A percentile compares a stretch with the other conserved stretches of the same genome.
Conservation (phyloP, 768 basidiomycete genomes). For the Pisolithus tinctorius region DNA sequence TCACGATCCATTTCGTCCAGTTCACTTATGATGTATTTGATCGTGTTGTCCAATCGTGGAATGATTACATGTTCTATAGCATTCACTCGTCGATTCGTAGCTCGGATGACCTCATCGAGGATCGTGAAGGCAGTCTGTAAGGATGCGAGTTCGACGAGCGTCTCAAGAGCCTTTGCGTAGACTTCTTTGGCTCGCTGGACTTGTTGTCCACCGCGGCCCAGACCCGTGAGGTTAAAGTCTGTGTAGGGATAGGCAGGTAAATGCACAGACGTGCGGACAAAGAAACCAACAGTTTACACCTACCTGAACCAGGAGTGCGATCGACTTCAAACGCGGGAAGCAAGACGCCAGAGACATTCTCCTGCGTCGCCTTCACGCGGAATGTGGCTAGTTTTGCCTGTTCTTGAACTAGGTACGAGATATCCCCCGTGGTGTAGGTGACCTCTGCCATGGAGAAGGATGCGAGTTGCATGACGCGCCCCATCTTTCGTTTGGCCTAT, state of each 20-base stretch:
- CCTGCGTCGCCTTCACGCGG: slow-evolving; percentile 89
- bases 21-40: slow-evolving; percentile 96
- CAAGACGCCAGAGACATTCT: slow-evolving; percentile 97
- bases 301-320: slow-evolving; percentile 78
- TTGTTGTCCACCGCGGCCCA: slow-evolving; percentile 95
- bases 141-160: slow-evolving; percentile 93
- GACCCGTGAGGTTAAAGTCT: slow-evolving; percentile 97
- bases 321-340: slow-evolving; percentile 94
- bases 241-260: not conserved
- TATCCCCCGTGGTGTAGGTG: slow-evolving; percentile 95
- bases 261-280: not conserved
- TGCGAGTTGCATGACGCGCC: slow-evolving; percentile 95
- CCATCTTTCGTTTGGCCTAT: slow-evolving; percentile 99
- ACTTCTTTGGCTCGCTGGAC: slow-evolving; percentile 93
- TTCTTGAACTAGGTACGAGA: slow-evolving; percentile 96
- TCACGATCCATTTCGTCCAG: slow-evolving; percentile 98
- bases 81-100: slow-evolving; percentile 98
- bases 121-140: slow-evolving; percentile 98
- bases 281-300: slow-evolving; percentile 7
- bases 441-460: slow-evolving; percentile 99
- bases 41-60: slow-evolving; percentile 92
- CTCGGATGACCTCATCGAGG: slow-evolving; percentile 96
- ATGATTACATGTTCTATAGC: slow-evolving; percentile 98
- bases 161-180: slow-evolving; percentile 96
- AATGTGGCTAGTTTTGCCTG: slow-evolving; percentile 88